phyloP scores from a whole-genome alignment of 2,329 filamentous ascomycete genomes.

The Cordyceps pruinosa region DNA sequence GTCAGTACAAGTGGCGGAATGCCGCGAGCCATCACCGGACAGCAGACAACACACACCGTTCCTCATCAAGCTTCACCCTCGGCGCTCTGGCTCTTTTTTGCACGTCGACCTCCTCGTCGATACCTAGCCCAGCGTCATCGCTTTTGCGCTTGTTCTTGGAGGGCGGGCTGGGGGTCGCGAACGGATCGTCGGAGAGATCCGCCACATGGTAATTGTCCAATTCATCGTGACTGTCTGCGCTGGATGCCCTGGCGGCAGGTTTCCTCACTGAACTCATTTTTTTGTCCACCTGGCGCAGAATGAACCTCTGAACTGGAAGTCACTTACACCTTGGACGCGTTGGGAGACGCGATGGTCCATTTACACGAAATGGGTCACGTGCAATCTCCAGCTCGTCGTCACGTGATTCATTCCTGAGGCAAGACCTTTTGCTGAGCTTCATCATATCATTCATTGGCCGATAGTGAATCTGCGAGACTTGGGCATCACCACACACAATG shows the following conservation, averaged over 20 bases:
- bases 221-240: conserved; percentile 43
- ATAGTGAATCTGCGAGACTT: conserved; percentile 18
- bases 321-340: conserved; percentile 16
- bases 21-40: background rate
- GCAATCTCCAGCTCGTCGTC: conserved; percentile 13
- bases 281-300: background rate
- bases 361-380: background rate
- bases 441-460: conserved; percentile 16
- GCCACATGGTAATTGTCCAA: conserved; percentile 72
- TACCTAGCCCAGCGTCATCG: conserved; percentile 54
- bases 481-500: conserved; percentile 28
- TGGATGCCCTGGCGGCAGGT: background rate
- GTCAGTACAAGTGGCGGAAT: background rate
- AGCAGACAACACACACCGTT: conserved; percentile 41
- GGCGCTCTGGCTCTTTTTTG: conserved; percentile 66
- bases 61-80: conserved; percentile 80
- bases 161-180: conserved; percentile 38
- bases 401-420: conserved; percentile 29
- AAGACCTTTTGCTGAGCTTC: conserved; percentile 17
- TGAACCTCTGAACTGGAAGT: background rate
- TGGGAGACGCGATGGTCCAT: conserved; percentile 18
- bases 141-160: conserved; percentile 43
- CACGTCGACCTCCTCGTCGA: conserved; percentile 82
- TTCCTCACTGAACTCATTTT: conserved; percentile 19
- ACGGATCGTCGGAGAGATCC: conserved; percentile 41